Percentiles rank a stretch among this genome's conserved stretches.
These are phyloP conservation scores for Phialophora macrospora DNA, from an alignment of 2,329 filamentous ascomycete genomes.

Conservation along the genomic window DNA sequence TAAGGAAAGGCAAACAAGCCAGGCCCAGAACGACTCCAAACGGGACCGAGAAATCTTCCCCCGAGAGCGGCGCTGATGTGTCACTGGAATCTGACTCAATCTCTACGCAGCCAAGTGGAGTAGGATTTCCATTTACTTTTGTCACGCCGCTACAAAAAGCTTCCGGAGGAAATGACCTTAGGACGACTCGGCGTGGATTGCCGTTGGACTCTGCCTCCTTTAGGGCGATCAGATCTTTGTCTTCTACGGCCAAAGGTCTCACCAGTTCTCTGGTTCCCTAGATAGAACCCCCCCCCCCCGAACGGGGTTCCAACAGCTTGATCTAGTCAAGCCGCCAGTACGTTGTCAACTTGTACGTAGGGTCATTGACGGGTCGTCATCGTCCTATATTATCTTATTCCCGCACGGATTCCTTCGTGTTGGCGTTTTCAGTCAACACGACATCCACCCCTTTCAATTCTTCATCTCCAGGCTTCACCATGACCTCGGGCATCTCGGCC, in stretches of 20 bases:
- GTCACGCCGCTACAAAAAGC: background rate
- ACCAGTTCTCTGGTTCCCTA: too few species aligned
- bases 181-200: too few species aligned
- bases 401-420: background rate
- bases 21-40: too few species aligned
- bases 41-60: too few species aligned
- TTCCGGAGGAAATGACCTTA: background rate
- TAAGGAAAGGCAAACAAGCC: too few species aligned
- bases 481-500: constrained; percentile 13
- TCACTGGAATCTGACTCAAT: constrained; percentile 3
- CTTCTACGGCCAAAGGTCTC: background rate
- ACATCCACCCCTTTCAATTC: background rate
- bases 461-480: background rate
- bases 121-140: background rate
- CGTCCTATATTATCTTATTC: too few species aligned
- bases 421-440: background rate
- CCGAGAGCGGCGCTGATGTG: background rate
- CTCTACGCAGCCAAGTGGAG: background rate
- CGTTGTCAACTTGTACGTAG: too few species aligned
- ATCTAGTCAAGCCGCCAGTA: too few species aligned
- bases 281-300: too few species aligned
- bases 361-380: too few species aligned
- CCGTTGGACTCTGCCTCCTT: too few species aligned
- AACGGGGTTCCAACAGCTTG: too few species aligned
- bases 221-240: background rate